Evolutionary conservation across 305 asterid species (phyloP).

Genomic region (Nicotiana rustica): DNA sequence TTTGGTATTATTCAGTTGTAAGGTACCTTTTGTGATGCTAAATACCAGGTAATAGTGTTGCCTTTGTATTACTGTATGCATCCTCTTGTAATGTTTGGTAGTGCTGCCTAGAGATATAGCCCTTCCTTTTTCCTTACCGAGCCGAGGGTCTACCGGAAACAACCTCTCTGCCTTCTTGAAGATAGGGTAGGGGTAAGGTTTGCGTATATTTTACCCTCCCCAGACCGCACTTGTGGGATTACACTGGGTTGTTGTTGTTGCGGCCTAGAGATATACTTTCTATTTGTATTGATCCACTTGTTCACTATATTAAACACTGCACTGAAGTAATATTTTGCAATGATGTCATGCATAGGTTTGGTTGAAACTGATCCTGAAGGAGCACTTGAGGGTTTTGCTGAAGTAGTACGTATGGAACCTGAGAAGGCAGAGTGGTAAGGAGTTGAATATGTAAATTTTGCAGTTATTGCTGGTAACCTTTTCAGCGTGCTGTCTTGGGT

Average conservation of each 20-base stretch:
- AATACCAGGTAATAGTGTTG: not conserved
- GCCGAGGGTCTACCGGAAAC: no score
- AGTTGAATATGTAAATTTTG: not conserved
- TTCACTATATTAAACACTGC: not conserved
- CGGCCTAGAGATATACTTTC: not conserved
- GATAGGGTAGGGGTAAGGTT: no score
- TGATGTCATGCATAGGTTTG: conserved; percentile 56
- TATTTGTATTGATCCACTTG: not conserved
- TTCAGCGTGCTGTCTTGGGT: no score
- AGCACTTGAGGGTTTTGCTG: conserved; percentile 91
- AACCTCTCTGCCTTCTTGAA: no score
- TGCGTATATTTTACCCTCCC: no score
- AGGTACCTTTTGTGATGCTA: not conserved
- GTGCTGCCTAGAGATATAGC: not conserved
- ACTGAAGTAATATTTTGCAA: not conserved
- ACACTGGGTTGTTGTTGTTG: no score
- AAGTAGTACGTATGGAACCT: conserved; percentile 97
- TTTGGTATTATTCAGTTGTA: not conserved
- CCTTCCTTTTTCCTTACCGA: no score
- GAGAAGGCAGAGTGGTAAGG: conserved; percentile 93
- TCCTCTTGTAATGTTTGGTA: not conserved
- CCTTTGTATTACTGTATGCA: not conserved
- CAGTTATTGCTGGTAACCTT: not conserved
- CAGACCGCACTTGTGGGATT: no score
- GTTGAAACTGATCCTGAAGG: conserved; percentile 92